phyloP scores from a whole-genome alignment of 345 rosid genomes.

The Eucalyptus marginata region DNA sequence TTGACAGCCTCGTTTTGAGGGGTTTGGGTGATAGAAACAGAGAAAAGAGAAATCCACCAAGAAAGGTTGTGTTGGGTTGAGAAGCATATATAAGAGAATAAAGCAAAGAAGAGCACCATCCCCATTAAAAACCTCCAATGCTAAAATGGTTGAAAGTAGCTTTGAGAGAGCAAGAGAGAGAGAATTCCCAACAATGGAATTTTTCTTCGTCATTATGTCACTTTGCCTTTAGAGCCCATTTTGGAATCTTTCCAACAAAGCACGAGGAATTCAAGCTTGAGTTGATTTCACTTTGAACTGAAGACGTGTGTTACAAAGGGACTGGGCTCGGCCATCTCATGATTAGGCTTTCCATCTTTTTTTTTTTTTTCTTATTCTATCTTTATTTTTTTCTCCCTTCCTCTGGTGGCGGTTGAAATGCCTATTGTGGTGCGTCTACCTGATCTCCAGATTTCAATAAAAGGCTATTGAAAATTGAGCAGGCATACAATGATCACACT shows the following conservation, averaged over 20 bases:
- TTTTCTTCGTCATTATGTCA: slow-evolving; percentile 18
- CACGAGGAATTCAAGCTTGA: background rate
- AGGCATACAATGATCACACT: background rate
- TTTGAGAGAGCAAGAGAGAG: background rate
- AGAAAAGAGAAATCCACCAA: slow-evolving; percentile 17
- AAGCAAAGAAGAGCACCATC: slow-evolving; percentile 14
- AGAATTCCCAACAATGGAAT: background rate
- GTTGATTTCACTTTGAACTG: background rate
- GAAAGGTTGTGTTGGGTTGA: slow-evolving; percentile 23
- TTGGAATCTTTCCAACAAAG: slow-evolving; percentile 1
- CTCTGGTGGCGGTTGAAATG: background rate
- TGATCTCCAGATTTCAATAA: background rate
- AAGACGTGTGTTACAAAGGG: background rate
- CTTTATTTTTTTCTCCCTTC: background rate
- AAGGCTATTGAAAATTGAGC: background rate
- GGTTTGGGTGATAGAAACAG: slow-evolving; percentile 29
- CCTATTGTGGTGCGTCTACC: background rate
- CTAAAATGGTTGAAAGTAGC: slow-evolving; percentile 1
- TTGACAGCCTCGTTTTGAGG: slow-evolving; percentile 5
- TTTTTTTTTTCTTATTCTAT: background rate
- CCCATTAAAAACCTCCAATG: slow-evolving; percentile 15
- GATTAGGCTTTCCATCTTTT: background rate
- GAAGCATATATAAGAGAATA: slow-evolving; percentile 11
- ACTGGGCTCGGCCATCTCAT: background rate
- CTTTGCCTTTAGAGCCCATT: slow-evolving; percentile 6